These are phyloP conservation scores for Penicillium tannophilum DNA, from an alignment of 495 filamentous ascomycete genomes.

Conservation along the genomic window DNA sequence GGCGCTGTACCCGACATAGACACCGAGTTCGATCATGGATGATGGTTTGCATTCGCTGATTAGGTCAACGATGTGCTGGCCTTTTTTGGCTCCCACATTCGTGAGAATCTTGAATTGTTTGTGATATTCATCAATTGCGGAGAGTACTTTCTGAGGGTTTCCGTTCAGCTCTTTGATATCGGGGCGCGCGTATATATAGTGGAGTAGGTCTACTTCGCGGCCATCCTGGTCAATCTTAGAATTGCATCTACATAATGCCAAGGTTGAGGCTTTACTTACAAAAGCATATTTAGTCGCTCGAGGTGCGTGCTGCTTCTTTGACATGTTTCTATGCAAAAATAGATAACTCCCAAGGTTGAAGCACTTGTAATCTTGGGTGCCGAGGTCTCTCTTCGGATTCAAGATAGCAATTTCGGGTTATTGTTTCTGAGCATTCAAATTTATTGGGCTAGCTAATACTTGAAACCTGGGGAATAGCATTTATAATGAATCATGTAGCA, in stretches of 20 bases:
- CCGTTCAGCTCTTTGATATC: slow-evolving; percentile 54
- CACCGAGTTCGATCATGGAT: slow-evolving; percentile 71
- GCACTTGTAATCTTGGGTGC: too few species aligned
- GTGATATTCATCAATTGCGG: slow-evolving; percentile 57
- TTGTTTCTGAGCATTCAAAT: background rate
- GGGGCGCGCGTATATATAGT: slow-evolving; percentile 59
- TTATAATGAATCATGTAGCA: background rate
- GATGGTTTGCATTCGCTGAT: slow-evolving; percentile 62
- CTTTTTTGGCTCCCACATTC: slow-evolving; percentile 71
- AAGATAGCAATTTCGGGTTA: background rate
- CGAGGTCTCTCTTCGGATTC: background rate
- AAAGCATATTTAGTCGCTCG: background rate
- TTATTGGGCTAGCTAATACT: background rate
- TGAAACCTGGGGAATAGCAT: too few species aligned
- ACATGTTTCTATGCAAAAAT: background rate
- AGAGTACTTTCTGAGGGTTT: slow-evolving; percentile 57
- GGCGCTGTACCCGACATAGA: slow-evolving; percentile 74
- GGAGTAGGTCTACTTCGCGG: slow-evolving; percentile 67
- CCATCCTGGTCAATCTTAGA: slow-evolving; percentile 49
- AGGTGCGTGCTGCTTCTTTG: slow-evolving; percentile 10
- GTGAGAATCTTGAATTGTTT: slow-evolving; percentile 60
- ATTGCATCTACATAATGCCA: slow-evolving; percentile 44
- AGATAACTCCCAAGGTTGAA: too few species aligned
- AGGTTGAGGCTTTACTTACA: slow-evolving; percentile 26
- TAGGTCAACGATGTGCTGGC: slow-evolving; percentile 57